Evolutionary conservation across 768 basidiomycete genomes (phyloP).

Genomic region (Pleurotus eryngii): DNA sequence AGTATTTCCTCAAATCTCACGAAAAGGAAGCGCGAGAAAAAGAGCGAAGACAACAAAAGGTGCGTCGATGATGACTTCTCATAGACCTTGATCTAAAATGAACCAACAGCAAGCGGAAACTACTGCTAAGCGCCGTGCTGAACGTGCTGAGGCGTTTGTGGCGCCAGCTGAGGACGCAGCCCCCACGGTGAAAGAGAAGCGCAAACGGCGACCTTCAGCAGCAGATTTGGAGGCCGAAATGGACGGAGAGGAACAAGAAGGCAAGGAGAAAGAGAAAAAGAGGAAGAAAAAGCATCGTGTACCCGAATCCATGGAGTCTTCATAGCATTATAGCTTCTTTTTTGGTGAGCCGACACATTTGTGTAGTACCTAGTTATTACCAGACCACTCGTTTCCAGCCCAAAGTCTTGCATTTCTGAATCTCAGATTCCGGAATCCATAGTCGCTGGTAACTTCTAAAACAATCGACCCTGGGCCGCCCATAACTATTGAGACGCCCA

Average conservation of each 20-base stretch:
- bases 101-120: constrained; percentile 70
- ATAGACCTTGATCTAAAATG: background rate
- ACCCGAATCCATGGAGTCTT: constrained; percentile 5
- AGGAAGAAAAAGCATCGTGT: constrained; percentile 25
- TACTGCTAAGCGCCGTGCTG: constrained; percentile 65
- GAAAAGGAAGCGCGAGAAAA: constrained; percentile 81
- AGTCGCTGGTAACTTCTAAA: too few relatives aligned
- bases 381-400: background rate
- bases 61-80: constrained; percentile 20
- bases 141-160: constrained; percentile 84
- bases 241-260: constrained; percentile 37
- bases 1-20: constrained; percentile 92
- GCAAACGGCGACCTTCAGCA: constrained; percentile 44
- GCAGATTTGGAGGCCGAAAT: constrained; percentile 33
- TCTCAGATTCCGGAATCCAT: too few relatives aligned
- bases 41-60: constrained; percentile 74
- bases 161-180: constrained; percentile 80
- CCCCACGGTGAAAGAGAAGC: constrained; percentile 76
- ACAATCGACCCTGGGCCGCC: too few relatives aligned
- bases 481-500: too few relatives aligned
- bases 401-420: background rate
- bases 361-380: background rate
- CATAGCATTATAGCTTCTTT: background rate
- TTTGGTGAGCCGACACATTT: background rate
- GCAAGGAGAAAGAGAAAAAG: constrained; percentile 25